phyloP scores from a whole-genome alignment of 2,329 filamentous ascomycete genomes.

The Aspergillus intermedius region DNA sequence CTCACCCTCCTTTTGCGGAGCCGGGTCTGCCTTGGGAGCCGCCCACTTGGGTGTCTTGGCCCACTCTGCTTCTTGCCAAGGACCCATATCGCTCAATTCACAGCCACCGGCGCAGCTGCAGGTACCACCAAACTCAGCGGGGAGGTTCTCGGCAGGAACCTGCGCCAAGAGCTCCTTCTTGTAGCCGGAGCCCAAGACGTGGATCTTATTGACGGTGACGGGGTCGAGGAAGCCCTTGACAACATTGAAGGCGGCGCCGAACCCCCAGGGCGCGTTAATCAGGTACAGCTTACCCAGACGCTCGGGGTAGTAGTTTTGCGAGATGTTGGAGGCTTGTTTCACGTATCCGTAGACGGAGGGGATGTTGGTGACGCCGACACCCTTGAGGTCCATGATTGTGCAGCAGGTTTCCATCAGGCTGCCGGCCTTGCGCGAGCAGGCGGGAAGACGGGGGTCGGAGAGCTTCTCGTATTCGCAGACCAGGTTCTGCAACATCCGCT shows the following conservation, averaged over 20 bases:
- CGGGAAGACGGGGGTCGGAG: slow-evolving; percentile 83
- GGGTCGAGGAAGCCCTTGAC: slow-evolving; percentile 95
- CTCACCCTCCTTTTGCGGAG: slow-evolving; percentile 20
- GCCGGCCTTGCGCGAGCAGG: slow-evolving; percentile 86
- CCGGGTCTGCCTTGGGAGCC: slow-evolving; percentile 22
- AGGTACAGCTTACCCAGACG: slow-evolving; percentile 91
- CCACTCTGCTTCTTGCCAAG: slow-evolving; percentile 59
- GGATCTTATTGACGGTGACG: slow-evolving; percentile 92
- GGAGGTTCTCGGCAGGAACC: slow-evolving; percentile 83
- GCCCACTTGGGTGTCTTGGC: slow-evolving; percentile 40
- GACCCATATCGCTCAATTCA: slow-evolving; percentile 77
- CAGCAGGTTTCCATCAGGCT: slow-evolving; percentile 94
- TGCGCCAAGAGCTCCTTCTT: slow-evolving; percentile 77
- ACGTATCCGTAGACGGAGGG: slow-evolving; percentile 84
- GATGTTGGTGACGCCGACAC: slow-evolving; percentile 75
- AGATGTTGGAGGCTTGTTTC: slow-evolving; percentile 75
- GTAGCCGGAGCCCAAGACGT: slow-evolving; percentile 76
- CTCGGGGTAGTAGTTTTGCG: slow-evolving; percentile 99
- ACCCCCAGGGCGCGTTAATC: slow-evolving; percentile 97
- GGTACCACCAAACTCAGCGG: slow-evolving; percentile 73
- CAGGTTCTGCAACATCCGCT: slow-evolving; percentile 94
- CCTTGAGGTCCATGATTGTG: slow-evolving; percentile 97
- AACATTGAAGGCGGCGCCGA: slow-evolving; percentile 74
- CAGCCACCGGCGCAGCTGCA: slow-evolving; percentile 82
- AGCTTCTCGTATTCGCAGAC: slow-evolving; percentile 98